phyloP scores from a whole-genome alignment of 225 moss, liverwort and hornwort genomes.

The Climacium dendroides region DNA sequence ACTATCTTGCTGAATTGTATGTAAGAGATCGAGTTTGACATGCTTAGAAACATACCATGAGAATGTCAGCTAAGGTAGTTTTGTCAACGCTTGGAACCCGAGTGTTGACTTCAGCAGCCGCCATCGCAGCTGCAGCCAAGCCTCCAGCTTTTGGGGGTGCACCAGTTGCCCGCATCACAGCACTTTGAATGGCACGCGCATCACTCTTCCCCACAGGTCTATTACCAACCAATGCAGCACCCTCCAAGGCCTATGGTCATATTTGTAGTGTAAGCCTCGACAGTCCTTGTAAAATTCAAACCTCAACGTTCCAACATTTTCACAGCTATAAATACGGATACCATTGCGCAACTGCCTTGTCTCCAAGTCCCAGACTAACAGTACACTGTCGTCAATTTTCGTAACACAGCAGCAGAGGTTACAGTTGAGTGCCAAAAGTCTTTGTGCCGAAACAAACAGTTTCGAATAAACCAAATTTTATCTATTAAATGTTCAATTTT shows the following conservation, averaged over 20 bases:
- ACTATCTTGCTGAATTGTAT: background rate
- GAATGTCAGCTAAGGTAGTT: conserved; percentile 45
- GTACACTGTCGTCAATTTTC: background rate
- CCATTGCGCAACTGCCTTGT: background rate
- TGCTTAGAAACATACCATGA: conserved; percentile 35
- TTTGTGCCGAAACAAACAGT: background rate
- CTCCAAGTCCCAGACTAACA: background rate
- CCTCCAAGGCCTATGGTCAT: conserved; percentile 28
- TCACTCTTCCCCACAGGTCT: conserved; percentile 33
- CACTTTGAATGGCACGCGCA: conserved; percentile 74
- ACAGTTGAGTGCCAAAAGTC: too few relatives aligned
- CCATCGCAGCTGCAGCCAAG: conserved; percentile 51
- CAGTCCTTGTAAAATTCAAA: background rate
- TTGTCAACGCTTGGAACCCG: conserved; percentile 6
- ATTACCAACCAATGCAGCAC: conserved; percentile 51
- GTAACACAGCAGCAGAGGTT: background rate
- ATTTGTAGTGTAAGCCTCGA: background rate
- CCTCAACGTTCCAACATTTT: background rate
- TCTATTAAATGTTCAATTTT: background rate
- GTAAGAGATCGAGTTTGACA: background rate
- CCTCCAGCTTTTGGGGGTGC: conserved; percentile 28
- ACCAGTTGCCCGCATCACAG: conserved; percentile 62
- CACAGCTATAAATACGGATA: background rate
- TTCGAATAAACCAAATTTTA: background rate
- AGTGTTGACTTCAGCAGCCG: conserved; percentile 52